Evolutionary conservation across 495 filamentous ascomycete species (phyloP).

Genomic region (Opeltia flavorubescens): DNA sequence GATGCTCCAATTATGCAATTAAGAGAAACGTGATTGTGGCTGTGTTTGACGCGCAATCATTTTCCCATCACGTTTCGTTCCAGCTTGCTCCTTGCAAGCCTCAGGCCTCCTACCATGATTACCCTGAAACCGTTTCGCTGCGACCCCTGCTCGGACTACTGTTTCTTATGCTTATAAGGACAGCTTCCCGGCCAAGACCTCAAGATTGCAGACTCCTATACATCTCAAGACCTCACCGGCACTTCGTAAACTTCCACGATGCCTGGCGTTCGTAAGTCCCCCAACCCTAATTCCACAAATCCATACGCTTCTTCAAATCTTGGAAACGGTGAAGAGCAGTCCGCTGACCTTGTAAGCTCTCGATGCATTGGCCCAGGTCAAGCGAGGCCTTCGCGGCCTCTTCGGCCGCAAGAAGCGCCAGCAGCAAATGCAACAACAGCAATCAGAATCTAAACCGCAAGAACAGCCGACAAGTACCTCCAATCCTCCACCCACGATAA

Average conservation of each 20-base stretch:
- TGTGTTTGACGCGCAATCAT: not conserved
- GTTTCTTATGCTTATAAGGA: not conserved
- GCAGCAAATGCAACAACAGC: constrained; percentile 4
- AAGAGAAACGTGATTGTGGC: no score
- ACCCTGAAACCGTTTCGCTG: not conserved
- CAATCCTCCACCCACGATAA: not conserved
- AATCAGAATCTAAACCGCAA: not conserved
- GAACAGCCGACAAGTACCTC: not conserved
- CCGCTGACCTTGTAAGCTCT: no score
- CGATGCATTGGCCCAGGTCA: constrained; percentile 15
- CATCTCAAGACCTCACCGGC: not conserved
- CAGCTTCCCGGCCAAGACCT: not conserved
- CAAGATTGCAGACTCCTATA: not conserved
- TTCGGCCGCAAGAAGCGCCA: constrained; percentile 12
- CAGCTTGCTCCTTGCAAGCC: not conserved
- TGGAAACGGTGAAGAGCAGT: no score
- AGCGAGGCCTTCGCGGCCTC: constrained; percentile 11
- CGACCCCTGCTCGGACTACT: not conserved
- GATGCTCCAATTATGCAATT: not conserved
- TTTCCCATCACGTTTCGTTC: not conserved
- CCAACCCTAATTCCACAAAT: not conserved
- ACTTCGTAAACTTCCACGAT: constrained; percentile 4
- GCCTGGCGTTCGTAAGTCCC: constrained; percentile 15
- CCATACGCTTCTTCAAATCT: not conserved
- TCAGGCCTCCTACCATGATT: not conserved